Evolutionary conservation across 495 filamentous ascomycete species (phyloP).

Genomic region (Aspergillus ellipticus): DNA sequence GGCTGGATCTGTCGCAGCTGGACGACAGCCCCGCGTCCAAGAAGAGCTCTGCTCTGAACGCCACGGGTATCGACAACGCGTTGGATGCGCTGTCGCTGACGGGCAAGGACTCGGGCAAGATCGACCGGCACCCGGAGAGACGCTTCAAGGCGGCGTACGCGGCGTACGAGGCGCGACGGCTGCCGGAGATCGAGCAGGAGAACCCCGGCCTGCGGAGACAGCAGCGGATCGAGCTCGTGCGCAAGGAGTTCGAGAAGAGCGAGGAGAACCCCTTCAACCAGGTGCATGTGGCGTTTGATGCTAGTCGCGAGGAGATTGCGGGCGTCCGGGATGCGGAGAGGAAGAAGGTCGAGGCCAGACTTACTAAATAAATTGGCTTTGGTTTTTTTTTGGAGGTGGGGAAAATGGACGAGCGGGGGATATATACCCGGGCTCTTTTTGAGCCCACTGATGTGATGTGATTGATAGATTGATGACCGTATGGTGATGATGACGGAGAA

Average conservation of each 20-base stretch:
- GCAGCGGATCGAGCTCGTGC: conserved; percentile 73
- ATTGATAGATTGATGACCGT: not conserved
- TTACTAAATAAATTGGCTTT: conserved; percentile 38
- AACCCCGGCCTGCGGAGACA: conserved; percentile 70
- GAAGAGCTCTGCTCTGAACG: conserved; percentile 58
- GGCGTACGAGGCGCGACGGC: conserved; percentile 77
- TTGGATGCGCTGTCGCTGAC: conserved; percentile 77
- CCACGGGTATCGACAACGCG: conserved; percentile 85
- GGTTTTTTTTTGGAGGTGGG: not conserved
- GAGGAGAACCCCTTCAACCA: conserved; percentile 95
- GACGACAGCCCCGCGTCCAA: conserved; percentile 45
- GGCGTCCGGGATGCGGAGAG: conserved; percentile 63
- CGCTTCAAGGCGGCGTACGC: conserved; percentile 84
- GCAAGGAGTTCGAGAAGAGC: conserved; percentile 88
- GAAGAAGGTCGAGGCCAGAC: conserved; percentile 67
- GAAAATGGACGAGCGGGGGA: too few species aligned
- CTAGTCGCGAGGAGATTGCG: conserved; percentile 72
- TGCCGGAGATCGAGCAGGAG: conserved; percentile 82
- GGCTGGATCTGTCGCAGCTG: conserved; percentile 66
- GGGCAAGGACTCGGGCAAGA: conserved; percentile 49
- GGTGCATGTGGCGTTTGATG: conserved; percentile 66
- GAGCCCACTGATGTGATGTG: not conserved
- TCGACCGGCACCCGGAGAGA: conserved; percentile 83
- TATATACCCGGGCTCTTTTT: conserved; percentile 17
- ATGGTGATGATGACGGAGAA: not conserved